Evolutionary conservation across 805 yeast species (phyloP).

Genomic region (Komagataella ulmi): DNA sequence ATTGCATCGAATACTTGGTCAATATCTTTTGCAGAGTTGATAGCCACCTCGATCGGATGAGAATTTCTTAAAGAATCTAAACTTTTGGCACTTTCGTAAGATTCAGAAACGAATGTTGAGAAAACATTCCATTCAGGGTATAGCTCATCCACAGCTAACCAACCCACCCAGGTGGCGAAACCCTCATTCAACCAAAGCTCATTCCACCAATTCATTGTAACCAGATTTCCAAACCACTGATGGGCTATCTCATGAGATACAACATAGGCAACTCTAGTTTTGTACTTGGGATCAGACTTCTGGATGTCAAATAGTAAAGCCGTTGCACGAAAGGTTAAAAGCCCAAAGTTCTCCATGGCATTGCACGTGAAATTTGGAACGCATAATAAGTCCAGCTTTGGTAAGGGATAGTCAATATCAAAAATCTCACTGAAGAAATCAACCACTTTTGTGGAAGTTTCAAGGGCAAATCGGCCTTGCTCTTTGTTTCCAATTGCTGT

Average conservation of each 20-base stretch:
- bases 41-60: slow-evolving; percentile 77
- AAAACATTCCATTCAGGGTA: slow-evolving; percentile 78
- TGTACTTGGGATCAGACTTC: slow-evolving; percentile 34
- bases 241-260: slow-evolving; percentile 82
- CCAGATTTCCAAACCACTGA: slow-evolving; percentile 85
- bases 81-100: slow-evolving; percentile 35
- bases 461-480: slow-evolving; percentile 33
- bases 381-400: slow-evolving; percentile 70
- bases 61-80: slow-evolving; percentile 49
- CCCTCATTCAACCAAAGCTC: slow-evolving; percentile 86
- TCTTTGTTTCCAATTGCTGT: slow-evolving; percentile 34
- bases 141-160: slow-evolving; percentile 51
- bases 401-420: slow-evolving; percentile 56
- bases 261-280: slow-evolving; percentile 69
- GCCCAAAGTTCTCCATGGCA: slow-evolving; percentile 90
- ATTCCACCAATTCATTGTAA: slow-evolving; percentile 92
- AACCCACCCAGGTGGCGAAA: slow-evolving; percentile 80
- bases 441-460: slow-evolving; percentile 33
- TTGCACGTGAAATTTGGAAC: slow-evolving; percentile 72
- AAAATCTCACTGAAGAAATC: slow-evolving; percentile 35
- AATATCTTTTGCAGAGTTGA: slow-evolving; percentile 65
- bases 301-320: slow-evolving; percentile 36
- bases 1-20: slow-evolving; percentile 76
- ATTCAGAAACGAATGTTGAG: slow-evolving; percentile 35
- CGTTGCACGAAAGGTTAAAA: slow-evolving; percentile 53